Conservation (phyloP, 257 asterid genomes). For the Gentiana straminea region DNA sequence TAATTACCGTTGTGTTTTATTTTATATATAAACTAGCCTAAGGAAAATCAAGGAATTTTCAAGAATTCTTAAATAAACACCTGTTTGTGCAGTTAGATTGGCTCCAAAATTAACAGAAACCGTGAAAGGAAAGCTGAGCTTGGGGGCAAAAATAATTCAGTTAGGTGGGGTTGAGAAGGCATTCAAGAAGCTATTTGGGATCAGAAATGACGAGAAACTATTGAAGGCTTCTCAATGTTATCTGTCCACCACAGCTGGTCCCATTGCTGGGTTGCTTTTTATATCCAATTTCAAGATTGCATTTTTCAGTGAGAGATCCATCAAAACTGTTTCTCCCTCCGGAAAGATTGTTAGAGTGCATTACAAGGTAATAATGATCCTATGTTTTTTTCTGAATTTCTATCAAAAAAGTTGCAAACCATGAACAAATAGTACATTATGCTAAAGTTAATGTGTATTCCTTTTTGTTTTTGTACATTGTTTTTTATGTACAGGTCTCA, state of each 20-base stretch:
- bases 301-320: too few species aligned
- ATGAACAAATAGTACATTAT: too few species aligned
- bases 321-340: neutral
- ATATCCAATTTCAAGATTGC: too few species aligned
- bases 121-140: neutral
- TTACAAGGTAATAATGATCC: neutral
- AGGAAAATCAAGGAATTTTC: too few species aligned
- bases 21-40: too few species aligned
- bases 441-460: too few species aligned
- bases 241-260: too few species aligned
- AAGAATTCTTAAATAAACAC: too few species aligned
- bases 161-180: neutral
- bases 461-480: neutral
- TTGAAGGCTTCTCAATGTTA: neutral
- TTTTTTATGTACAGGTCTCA: slow-evolving; percentile 10
- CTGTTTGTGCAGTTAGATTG: slow-evolving; percentile 3
- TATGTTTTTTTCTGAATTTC: neutral
- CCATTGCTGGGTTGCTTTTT: too few species aligned
- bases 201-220: neutral
- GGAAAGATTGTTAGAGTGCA: slow-evolving; percentile 3
- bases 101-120: slow-evolving; percentile 1
- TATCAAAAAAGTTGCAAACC: neutral
- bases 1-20: neutral
- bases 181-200: neutral
- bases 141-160: slow-evolving; percentile 13